Conservation (phyloP, 805 yeast genomes). For the Ascoidea tarda region DNA sequence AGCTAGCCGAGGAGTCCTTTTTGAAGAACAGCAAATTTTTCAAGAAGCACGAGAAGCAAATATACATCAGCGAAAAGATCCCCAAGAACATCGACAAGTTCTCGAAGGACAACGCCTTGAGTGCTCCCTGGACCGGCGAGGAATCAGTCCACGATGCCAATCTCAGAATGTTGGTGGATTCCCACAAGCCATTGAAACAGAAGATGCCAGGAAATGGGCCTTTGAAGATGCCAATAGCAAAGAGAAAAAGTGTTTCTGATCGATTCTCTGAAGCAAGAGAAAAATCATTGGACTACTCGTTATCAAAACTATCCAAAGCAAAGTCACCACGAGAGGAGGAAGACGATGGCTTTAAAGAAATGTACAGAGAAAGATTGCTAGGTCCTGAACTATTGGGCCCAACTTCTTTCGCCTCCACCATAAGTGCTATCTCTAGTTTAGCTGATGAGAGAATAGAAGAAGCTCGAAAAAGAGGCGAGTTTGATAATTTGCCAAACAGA, state of each 20-base stretch:
- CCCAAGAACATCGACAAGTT: constrained; percentile 92
- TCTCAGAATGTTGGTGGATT: background rate
- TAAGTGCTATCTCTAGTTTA: constrained; percentile 43
- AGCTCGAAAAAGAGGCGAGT: constrained; percentile 57
- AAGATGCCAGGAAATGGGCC: background rate
- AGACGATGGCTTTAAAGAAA: constrained; percentile 33
- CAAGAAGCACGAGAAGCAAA: constrained; percentile 69
- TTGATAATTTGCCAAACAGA: constrained; percentile 39
- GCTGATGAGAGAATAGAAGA: constrained; percentile 72
- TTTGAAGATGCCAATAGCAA: background rate
- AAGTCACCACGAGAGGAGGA: constrained; percentile 23
- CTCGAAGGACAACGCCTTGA: background rate
- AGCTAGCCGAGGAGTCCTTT: constrained; percentile 27
- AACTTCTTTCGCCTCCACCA: constrained; percentile 25
- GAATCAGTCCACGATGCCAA: background rate
- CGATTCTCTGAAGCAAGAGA: constrained; percentile 52
- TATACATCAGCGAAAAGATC: constrained; percentile 69
- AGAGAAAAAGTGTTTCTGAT: constrained; percentile 7
- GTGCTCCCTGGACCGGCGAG: background rate
- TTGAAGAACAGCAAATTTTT: background rate
- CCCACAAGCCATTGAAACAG: background rate
- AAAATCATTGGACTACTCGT: constrained; percentile 45
- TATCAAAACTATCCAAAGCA: constrained; percentile 22
- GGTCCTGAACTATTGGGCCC: constrained; percentile 39
- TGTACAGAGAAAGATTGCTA: constrained; percentile 48